Evolutionary conservation across 352 stramenopile species (phyloP).

Genomic region (Globisporangium camurandrum): DNA sequence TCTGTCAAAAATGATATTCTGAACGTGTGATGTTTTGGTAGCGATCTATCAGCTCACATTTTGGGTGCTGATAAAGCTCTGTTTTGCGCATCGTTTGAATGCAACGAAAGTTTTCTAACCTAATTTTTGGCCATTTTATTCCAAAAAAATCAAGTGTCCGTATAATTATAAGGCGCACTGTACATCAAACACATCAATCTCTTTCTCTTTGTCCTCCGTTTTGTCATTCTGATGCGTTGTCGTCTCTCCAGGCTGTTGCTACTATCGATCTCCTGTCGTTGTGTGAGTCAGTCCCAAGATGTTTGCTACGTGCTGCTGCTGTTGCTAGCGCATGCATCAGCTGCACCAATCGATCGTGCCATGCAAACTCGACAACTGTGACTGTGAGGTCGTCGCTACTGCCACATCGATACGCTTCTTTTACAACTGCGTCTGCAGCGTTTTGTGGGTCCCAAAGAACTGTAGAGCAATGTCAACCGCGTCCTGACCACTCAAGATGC

Average conservation of each 20-base stretch:
- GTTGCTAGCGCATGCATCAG: conserved; percentile 16
- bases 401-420: conserved; percentile 40
- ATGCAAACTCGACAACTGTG: conserved; percentile 42
- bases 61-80: no score
- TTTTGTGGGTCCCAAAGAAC: conserved; percentile 32
- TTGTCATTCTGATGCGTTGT: conserved; percentile 11
- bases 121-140: no score
- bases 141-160: no score
- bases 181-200: conserved; percentile 58
- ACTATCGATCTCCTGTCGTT: conserved; percentile 1
- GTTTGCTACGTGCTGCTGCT: no score
- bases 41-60: no score
- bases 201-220: conserved; percentile 16
- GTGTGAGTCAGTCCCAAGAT: no score
- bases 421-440: conserved; percentile 43
- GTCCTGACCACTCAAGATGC: conserved; percentile 55
- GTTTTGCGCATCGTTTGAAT: no score
- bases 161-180: no score
- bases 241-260: conserved; percentile 9
- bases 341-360: conserved; percentile 18
- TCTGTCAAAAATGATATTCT: no score
- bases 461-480: conserved; percentile 34
- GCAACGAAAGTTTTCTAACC: no score
- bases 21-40: no score
- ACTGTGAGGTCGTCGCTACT: conserved; percentile 54